phyloP scores from a whole-genome alignment of 129 eudicot species.

The Chrysanthemum lavandulifolium region DNA sequence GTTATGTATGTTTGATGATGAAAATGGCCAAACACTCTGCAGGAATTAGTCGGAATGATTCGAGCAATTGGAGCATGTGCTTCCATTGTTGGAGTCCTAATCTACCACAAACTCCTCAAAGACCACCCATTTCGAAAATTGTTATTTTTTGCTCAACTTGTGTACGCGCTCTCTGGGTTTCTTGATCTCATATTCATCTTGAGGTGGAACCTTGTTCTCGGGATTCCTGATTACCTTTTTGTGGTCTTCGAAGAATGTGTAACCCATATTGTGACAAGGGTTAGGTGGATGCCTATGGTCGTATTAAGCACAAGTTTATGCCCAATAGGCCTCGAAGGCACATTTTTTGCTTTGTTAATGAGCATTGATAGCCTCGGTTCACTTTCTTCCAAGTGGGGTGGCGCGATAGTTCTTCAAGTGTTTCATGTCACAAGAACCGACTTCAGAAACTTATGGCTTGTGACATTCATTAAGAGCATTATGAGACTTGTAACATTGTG shows the following conservation, averaged over 20 bases:
- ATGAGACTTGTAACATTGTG: slow-evolving; percentile 44
- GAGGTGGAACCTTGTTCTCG: slow-evolving; percentile 46
- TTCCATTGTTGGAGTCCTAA: slow-evolving; percentile 53
- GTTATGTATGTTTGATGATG: background rate
- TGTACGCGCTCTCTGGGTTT: slow-evolving; percentile 53
- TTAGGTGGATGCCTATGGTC: slow-evolving; percentile 69
- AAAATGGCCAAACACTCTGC: background rate
- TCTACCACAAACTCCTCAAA: slow-evolving; percentile 58
- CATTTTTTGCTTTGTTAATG: slow-evolving; percentile 67
- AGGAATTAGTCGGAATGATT: slow-evolving; percentile 63
- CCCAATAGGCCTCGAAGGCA: slow-evolving; percentile 64
- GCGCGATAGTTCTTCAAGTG: slow-evolving; percentile 43
- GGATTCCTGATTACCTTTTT: slow-evolving; percentile 60
- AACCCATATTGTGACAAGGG: slow-evolving; percentile 32
- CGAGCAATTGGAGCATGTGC: slow-evolving; percentile 60
- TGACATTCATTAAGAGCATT: slow-evolving; percentile 40
- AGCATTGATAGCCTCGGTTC: slow-evolving; percentile 59
- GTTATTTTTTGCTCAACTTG: slow-evolving; percentile 49
- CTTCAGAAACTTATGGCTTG: slow-evolving; percentile 54
- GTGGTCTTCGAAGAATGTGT: slow-evolving; percentile 48
- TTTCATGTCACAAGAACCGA: slow-evolving; percentile 53
- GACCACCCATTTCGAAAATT: slow-evolving; percentile 45
- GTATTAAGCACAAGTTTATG: slow-evolving; percentile 57
- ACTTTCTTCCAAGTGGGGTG: slow-evolving; percentile 53
- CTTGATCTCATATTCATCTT: slow-evolving; percentile 57